phyloP scores from a whole-genome alignment of 108 stramenopile species.

The Nitzschia palea region DNA sequence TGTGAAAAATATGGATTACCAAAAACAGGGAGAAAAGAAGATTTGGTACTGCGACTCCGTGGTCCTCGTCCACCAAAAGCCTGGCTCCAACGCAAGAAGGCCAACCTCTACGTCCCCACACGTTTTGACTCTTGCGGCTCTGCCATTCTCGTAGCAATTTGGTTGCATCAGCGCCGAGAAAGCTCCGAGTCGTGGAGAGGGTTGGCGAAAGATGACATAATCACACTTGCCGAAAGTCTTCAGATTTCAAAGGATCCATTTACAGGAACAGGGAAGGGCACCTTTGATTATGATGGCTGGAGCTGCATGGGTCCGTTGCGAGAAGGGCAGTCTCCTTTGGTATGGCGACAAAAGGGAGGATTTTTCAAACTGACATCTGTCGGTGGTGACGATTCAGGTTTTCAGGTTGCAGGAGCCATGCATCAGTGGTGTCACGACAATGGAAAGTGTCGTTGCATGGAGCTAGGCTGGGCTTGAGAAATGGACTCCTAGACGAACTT shows the following conservation, averaged over 20 bases:
- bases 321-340: conserved; percentile 55
- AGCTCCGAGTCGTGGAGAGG: conserved; percentile 6
- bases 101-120: conserved; percentile 53
- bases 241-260: conserved; percentile 62
- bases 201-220: conserved; percentile 51
- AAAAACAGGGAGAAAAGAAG: conserved; percentile 47
- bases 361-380: conserved; percentile 25
- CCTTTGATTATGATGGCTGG: conserved; percentile 17
- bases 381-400: conserved; percentile 23
- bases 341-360: conserved; percentile 38
- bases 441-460: conserved; percentile 19
- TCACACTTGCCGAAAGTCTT: conserved; percentile 50
- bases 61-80: conserved; percentile 56
- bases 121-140: conserved; percentile 38
- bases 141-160: conserved; percentile 56
- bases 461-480: neutral
- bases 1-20: conserved; percentile 50
- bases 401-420: conserved; percentile 21
- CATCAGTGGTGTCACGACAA: conserved; percentile 37
- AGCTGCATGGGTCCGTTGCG: conserved; percentile 1
- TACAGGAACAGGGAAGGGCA: conserved; percentile 40
- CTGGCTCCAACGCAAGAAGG: conserved; percentile 20
- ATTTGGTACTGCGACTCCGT: conserved; percentile 49
- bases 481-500: neutral
- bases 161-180: conserved; percentile 30